phyloP scores from a whole-genome alignment of 1,284 basidiomycete species.

The Agroathelia rolfsii region DNA sequence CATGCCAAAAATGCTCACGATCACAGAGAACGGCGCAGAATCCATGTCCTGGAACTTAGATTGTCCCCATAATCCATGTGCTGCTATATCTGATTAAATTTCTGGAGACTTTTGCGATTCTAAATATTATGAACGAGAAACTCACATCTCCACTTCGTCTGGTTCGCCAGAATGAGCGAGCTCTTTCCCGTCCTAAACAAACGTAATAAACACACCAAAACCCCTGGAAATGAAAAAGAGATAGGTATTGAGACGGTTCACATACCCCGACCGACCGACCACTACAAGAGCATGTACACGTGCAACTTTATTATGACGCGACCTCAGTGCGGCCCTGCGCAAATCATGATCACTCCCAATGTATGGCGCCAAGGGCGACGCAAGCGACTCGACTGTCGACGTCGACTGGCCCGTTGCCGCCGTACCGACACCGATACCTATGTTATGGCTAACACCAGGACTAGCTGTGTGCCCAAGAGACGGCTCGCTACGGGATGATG shows the following conservation, averaged over 20 bases:
- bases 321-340: conserved; percentile 31
- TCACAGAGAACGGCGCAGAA: conserved; percentile 58
- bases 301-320: conserved; percentile 27
- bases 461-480: conserved; percentile 15
- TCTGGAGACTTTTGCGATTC: no score
- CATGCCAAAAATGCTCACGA: no score
- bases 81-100: conserved; percentile 29
- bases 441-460: conserved; percentile 14
- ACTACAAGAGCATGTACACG: conserved; percentile 53
- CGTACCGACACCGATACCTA: conserved; percentile 5
- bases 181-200: conserved; percentile 59
- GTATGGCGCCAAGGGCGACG: no score
- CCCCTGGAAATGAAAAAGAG: conserved; percentile 1
- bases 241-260: no score
- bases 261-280: conserved; percentile 56
- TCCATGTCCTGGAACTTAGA: conserved; percentile 58
- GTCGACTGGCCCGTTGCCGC: no score
- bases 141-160: conserved; percentile 61
- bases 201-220: conserved; percentile 1
- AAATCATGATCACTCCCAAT: conserved; percentile 27
- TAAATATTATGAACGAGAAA: conserved; percentile 7
- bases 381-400: no score
- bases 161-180: conserved; percentile 54
- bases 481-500: conserved; percentile 33
- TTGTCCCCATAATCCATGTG: conserved; percentile 65